These are phyloP conservation scores for Beauveria scarabaeidicola DNA, from an alignment of 2,329 filamentous ascomycete species.

Conservation along the genomic window DNA sequence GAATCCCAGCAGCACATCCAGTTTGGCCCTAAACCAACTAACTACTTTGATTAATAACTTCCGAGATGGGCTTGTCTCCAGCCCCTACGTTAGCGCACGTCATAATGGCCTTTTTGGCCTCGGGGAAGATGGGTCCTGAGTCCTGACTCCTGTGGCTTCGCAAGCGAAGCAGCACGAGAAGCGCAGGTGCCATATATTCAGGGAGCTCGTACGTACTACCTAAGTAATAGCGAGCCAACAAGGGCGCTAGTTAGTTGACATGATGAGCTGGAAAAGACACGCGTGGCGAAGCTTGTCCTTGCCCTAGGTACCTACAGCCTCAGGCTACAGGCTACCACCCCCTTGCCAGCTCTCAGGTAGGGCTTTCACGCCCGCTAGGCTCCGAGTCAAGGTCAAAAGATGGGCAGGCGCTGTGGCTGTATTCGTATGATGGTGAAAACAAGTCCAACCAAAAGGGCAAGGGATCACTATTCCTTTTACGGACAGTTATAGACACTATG, in stretches of 20 bases:
- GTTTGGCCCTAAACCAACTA: not conserved
- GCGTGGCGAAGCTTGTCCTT: not conserved
- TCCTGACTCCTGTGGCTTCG: not conserved
- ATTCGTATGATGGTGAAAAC: not conserved
- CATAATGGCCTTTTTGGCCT: not conserved
- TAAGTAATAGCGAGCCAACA: not conserved
- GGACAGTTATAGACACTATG: not conserved
- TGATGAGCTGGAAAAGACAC: not conserved
- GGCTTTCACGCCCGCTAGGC: no score
- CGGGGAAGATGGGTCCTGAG: not conserved
- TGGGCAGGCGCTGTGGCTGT: not conserved
- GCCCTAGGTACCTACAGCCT: not conserved
- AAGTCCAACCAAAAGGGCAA: not conserved
- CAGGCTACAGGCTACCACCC: no score
- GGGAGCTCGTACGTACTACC: not conserved
- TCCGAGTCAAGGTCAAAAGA: not conserved
- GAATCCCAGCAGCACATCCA: slow-evolving; percentile 4
- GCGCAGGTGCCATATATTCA: not conserved
- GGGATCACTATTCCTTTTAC: not conserved
- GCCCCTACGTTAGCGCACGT: slow-evolving; percentile 1
- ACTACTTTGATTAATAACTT: slow-evolving; percentile 7
- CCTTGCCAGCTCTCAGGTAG: no score
- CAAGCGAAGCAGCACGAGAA: slow-evolving; percentile 5
- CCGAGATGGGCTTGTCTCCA: slow-evolving; percentile 10
- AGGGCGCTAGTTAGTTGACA: not conserved